Base-by-base conservation (phyloP, 1,139 yeast species). In the Suhomyces chickasaworum region DNA sequence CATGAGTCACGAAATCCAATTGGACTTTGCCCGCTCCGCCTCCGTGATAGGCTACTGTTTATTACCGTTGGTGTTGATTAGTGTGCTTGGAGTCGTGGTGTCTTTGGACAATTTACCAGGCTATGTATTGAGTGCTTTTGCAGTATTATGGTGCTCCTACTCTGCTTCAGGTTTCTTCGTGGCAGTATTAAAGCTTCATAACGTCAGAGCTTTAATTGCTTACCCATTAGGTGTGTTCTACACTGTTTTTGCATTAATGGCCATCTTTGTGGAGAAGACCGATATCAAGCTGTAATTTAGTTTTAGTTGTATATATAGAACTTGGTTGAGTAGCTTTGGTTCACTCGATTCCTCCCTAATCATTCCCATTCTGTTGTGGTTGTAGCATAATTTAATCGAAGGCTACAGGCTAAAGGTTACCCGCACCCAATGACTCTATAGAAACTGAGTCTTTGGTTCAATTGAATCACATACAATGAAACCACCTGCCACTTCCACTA, bases 141-240 rank as follows among this genome's bases (percentile, higher is more conserved):
- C 91, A 13, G 90, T 91, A n/a, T 66, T 78, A 30, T 93, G 99
- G 98, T 89, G 97, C 64, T 90, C 99, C 0, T 86, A 84, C 68
- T 84, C 97, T 1, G 90, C 98, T 0, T 87, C 96, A 15, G 98
- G 97, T 1, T 89, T 93, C 61, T 89, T 95, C 58, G 96, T 90
- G 49, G 81, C 93, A 9, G 91, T 89, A 29, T 74, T 93, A 59
- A 89, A 84, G 59, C 75, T 95, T 52, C 84, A 86, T 47, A 89
- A 90, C 57, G 96, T 93, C 55, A 81, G 99, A 59, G 85, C 88
- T 7, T 78, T 93, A 54, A 88, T 93, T 52, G 99, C 98, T 2
- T 93, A 95, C 64, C 99, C 99, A 1, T 75, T 93, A 59, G 85
- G 88, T 15, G 83, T 93, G 71, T 93, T 93, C 63, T 93, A 95